A percentile compares a stretch with the other conserved stretches of the same genome.
These are phyloP conservation scores for Salix arbutifolia DNA, from an alignment of 345 rosid species.

Conservation along the genomic window DNA sequence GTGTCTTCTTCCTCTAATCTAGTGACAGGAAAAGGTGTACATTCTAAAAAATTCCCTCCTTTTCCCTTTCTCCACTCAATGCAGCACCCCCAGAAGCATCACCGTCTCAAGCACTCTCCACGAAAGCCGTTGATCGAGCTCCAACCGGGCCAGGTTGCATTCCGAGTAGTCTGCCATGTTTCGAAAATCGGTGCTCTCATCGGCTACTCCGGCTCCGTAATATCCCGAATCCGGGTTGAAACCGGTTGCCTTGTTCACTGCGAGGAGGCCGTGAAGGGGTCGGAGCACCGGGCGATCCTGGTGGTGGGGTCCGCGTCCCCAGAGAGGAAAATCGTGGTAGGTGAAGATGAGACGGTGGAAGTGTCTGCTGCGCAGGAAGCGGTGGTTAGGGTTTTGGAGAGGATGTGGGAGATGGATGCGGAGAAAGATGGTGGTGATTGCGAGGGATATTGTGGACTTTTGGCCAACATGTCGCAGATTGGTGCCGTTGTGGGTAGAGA, in stretches of 20 bases:
- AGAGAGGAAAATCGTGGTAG: conserved; percentile 6
- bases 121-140: not conserved
- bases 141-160: conserved; percentile 18
- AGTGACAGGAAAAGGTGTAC: no score
- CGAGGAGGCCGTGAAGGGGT: not conserved
- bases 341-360: conserved; percentile 1
- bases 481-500: conserved; percentile 48
- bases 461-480: conserved; percentile 47
- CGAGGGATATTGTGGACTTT: conserved; percentile 46
- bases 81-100: no score
- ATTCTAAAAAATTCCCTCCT: no score
- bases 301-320: conserved; percentile 9
- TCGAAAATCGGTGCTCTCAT: conserved; percentile 16
- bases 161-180: conserved; percentile 19
- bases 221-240: conserved; percentile 19
- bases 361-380: conserved; percentile 55
- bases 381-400: conserved; percentile 56
- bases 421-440: conserved; percentile 17
- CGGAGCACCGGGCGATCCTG: conserved; percentile 13
- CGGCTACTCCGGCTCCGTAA: conserved; percentile 20
- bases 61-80: no score
- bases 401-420: conserved; percentile 50
- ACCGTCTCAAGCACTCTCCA: not conserved
- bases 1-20: no score
- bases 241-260: conserved; percentile 16